Evolutionary conservation across 768 basidiomycete species (phyloP).

Genomic region (Lactarius hatsudake): DNA sequence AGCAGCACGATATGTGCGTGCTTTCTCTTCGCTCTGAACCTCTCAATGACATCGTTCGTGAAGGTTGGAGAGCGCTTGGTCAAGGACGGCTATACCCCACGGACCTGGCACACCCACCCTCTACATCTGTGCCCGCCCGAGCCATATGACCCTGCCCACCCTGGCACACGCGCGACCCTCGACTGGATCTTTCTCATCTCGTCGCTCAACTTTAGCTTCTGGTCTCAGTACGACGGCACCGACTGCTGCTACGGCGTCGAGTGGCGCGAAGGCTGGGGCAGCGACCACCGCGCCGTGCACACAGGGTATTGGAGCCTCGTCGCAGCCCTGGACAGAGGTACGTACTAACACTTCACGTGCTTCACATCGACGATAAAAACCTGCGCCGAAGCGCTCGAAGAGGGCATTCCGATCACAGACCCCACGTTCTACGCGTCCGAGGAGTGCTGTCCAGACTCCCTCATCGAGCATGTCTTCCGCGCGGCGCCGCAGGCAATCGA

Average conservation of each 20-base stretch:
- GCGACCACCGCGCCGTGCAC: constrained; percentile 49
- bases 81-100: constrained; percentile 68
- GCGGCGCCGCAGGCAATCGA: constrained; percentile 56
- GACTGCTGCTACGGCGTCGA: constrained; percentile 70
- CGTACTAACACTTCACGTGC: constrained; percentile 3
- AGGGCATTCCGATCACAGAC: constrained; percentile 72
- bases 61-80: constrained; percentile 63
- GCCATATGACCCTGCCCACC: constrained; percentile 52
- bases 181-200: constrained; percentile 91
- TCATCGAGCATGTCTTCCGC: constrained; percentile 69
- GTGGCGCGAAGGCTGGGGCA: constrained; percentile 70
- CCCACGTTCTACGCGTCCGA: constrained; percentile 77
- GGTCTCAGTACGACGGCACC: constrained; percentile 67
- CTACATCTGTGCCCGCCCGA: constrained; percentile 74
- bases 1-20: constrained; percentile 23
- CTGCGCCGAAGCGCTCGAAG: constrained; percentile 59
- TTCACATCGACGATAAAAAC: too few relatives aligned
- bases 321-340: constrained; percentile 80
- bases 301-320: constrained; percentile 90
- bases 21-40: neutral
- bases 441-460: constrained; percentile 62
- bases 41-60: neutral
- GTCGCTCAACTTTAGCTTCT: constrained; percentile 84
- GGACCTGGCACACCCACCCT: constrained; percentile 75
- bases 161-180: constrained; percentile 44